Evolutionary conservation across 2,329 filamentous ascomycete species (phyloP).

Genomic region (Aspergillus cejpii): DNA sequence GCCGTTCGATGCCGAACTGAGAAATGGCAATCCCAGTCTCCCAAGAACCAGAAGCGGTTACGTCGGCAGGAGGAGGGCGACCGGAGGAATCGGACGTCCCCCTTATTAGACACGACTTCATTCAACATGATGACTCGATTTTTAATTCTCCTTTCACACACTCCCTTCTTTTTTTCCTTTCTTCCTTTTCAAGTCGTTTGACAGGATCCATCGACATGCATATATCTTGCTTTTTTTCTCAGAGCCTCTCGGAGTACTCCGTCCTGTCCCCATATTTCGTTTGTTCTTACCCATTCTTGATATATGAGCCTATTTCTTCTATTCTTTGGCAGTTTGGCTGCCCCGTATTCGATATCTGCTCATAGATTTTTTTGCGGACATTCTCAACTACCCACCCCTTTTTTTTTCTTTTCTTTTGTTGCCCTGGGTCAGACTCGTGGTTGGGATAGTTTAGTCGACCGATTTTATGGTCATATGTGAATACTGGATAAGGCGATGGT

Average conservation of each 20-base stretch:
- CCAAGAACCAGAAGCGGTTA: constrained; percentile 9
- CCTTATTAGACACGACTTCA: constrained; percentile 23
- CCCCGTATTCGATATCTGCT: neutral
- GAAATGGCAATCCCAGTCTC: constrained; percentile 12
- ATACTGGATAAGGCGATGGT: neutral
- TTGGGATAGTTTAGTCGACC: neutral
- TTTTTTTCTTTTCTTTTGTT: neutral
- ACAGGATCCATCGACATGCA: neutral
- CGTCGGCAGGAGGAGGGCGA: constrained; percentile 20
- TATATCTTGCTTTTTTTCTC: neutral
- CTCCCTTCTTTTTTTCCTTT: constrained; percentile 8
- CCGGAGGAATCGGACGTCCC: constrained; percentile 30
- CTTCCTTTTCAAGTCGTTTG: neutral
- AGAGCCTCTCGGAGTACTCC: too few species aligned
- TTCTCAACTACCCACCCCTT: neutral
- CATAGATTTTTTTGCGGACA: neutral
- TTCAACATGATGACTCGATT: constrained; percentile 2
- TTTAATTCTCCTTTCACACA: constrained; percentile 1
- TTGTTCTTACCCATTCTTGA: neutral
- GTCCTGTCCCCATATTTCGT: neutral
- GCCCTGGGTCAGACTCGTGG: neutral
- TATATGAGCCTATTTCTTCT: too few species aligned
- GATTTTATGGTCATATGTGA: neutral
- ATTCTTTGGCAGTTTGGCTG: too few species aligned
- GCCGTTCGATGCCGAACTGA: constrained; percentile 16